Base-by-base conservation (phyloP, 2,329 filamentous ascomycete genomes). In the Alternaria infectoria region DNA sequence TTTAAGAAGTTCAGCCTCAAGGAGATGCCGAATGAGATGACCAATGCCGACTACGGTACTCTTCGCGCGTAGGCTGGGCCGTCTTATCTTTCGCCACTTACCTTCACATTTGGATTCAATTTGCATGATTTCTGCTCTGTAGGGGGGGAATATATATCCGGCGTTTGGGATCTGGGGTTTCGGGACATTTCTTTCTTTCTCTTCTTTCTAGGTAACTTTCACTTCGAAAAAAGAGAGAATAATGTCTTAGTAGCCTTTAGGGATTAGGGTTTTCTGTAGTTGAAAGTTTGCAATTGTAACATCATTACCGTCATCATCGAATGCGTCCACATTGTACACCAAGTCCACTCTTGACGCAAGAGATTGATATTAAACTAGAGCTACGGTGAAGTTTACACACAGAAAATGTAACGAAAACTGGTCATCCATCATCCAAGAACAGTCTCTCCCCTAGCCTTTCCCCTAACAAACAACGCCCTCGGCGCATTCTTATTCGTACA, bases 11-110 rank as follows among this genome's bases (percentile, higher is more conserved):
- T 78, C 49, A 72, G 69, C 36, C 58, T 78, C 26, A 61, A 73
- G 23, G 69, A 70, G 44, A 65, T 78, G 36, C 72, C 77, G 3
- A 79, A 77, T 59, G 74, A 75, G 8, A 51, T 78, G n/a, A 62
- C 66, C 2, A 70, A 69, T 17, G 70, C 65, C 6, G 74, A 77
- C 50, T 75, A 74, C 15, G 74, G 75, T n/a, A 77, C 74, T 8
- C 69, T 77, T 23, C 46, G 36, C 17, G 61, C 61, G 4, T 63
- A 62, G 23, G 45, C 51, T 26, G 25, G 17, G 23, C 21, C 5
- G 3, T 19, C 12, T 17, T 32, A 12, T 21, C 43, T 26, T 46
- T 49, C 23, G n/a, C 25, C n/a, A 19, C 36, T 13, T 32, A 19
- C 12, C 40, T 21, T 51, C 17, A 32, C 45, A 25, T 54, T 58